Evolutionary conservation across 192 early-diverging fungal genomes (phyloP).

Genomic region (Podila clonocystis): DNA sequence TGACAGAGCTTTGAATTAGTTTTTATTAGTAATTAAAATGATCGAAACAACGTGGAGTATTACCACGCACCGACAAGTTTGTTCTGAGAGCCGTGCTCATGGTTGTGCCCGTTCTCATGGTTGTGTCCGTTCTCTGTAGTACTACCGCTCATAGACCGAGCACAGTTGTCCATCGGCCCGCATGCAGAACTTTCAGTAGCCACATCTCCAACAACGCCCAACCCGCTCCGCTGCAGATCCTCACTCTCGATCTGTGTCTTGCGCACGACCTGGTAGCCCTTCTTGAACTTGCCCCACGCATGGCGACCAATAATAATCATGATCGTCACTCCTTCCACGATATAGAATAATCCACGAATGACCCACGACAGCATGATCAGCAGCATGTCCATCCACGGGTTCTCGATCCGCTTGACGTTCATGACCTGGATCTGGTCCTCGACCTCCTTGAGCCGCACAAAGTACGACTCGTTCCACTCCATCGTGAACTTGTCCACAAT

Average conservation of each 20-base stretch:
- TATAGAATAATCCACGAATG: conserved; percentile 43
- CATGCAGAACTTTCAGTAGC: too few relatives aligned
- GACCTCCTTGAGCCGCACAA: conserved; percentile 42
- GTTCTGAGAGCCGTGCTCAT: too few relatives aligned
- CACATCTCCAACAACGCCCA: too few relatives aligned
- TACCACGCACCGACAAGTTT: too few relatives aligned
- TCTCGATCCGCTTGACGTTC: conserved; percentile 50
- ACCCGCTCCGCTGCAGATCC: too few relatives aligned
- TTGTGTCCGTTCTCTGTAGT: too few relatives aligned
- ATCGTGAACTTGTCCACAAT: conserved; percentile 45
- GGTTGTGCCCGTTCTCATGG: too few relatives aligned
- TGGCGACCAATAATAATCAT: conserved; percentile 42
- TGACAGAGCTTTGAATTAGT: too few relatives aligned
- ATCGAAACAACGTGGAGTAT: too few relatives aligned
- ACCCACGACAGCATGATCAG: conserved; percentile 51
- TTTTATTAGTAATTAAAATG: too few relatives aligned
- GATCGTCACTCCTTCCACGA: conserved; percentile 48
- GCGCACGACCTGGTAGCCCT: conserved; percentile 28
- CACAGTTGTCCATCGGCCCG: too few relatives aligned
- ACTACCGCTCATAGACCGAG: too few relatives aligned
- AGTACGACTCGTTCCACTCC: conserved; percentile 51
- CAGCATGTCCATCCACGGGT: conserved; percentile 51
- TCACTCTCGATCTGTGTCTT: neutral
- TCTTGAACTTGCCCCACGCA: conserved; percentile 37
- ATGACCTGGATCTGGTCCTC: conserved; percentile 50